Evolutionary conservation across 352 stramenopile species (phyloP).

Genomic region (Aphanomyces invadans): DNA sequence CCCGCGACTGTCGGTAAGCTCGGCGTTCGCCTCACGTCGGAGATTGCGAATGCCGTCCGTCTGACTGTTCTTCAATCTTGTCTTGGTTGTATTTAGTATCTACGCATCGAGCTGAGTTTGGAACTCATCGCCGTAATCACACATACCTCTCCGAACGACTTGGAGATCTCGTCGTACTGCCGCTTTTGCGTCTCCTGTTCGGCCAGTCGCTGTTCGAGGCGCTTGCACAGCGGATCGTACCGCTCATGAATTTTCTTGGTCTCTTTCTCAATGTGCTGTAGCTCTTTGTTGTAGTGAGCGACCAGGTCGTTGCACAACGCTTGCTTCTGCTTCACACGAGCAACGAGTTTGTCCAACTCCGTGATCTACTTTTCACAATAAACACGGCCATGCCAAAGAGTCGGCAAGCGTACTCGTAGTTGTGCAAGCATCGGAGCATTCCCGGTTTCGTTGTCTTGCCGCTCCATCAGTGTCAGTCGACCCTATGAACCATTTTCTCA

Average conservation of each 20-base stretch:
- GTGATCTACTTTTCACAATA: conserved; percentile 35
- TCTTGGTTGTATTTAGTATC: conserved; percentile 55
- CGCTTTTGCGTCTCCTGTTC: conserved; percentile 40
- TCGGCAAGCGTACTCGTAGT: conserved; percentile 35
- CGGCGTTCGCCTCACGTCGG: conserved; percentile 42
- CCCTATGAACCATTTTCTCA: not conserved
- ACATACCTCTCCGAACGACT: conserved; percentile 46
- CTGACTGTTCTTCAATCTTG: conserved; percentile 38
- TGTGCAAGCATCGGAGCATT: conserved; percentile 69
- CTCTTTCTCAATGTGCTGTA: conserved; percentile 55
- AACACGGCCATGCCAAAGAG: not conserved
- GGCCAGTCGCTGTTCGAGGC: conserved; percentile 43
- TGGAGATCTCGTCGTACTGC: conserved; percentile 39
- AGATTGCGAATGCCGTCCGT: conserved; percentile 59
- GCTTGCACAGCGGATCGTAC: conserved; percentile 53
- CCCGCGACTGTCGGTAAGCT: conserved; percentile 40
- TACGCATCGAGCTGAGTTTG: not conserved
- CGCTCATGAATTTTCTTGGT: conserved; percentile 51
- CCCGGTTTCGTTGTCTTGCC: conserved; percentile 54
- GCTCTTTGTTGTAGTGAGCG: conserved; percentile 39
- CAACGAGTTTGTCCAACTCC: conserved; percentile 66
- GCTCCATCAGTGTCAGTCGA: conserved; percentile 59
- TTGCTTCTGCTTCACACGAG: conserved; percentile 57
- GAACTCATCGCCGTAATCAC: not conserved
- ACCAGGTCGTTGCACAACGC: conserved; percentile 43